phyloP scores from a whole-genome alignment of 148 eudicot species.

The Dianthus caryophyllus region DNA sequence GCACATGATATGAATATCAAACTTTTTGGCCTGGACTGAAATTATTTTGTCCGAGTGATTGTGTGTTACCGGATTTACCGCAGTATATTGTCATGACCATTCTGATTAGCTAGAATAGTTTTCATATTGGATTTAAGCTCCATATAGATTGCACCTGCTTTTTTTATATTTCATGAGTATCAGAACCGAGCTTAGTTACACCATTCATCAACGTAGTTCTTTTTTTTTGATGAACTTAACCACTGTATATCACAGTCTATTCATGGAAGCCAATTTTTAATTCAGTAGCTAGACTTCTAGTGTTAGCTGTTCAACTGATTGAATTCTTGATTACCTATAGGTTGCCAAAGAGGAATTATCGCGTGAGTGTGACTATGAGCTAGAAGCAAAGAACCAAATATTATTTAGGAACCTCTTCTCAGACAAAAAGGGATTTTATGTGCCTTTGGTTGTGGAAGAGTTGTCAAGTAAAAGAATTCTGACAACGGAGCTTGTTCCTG shows the following conservation, averaged over 20 bases:
- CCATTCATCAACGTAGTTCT: background rate
- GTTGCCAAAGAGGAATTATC: conserved; percentile 98
- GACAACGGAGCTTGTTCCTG: conserved; percentile 78
- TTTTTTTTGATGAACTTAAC: background rate
- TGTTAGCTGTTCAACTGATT: conserved; percentile 1
- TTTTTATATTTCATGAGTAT: background rate
- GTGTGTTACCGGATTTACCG: background rate
- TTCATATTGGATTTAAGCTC: background rate
- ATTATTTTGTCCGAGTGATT: background rate
- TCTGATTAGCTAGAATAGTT: background rate
- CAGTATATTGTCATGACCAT: background rate
- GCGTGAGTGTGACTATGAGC: conserved; percentile 84
- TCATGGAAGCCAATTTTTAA: conserved; percentile 3
- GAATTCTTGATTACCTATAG: conserved; percentile 30
- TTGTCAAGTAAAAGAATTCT: conserved; percentile 75
- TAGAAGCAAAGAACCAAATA: conserved; percentile 74
- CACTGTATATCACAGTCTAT: background rate
- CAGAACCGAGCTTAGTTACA: background rate
- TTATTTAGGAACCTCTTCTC: conserved; percentile 50
- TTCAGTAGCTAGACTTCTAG: background rate
- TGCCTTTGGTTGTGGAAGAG: conserved; percentile 76
- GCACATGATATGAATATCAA: background rate
- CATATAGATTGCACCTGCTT: background rate
- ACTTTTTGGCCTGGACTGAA: background rate
- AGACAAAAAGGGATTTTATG: conserved; percentile 63